A percentile compares a stretch with the other conserved stretches of the same genome.
These are phyloP conservation scores for Pterocarpus macrocarpus DNA, from an alignment of 306 rosid genomes.

Conservation along the genomic window DNA sequence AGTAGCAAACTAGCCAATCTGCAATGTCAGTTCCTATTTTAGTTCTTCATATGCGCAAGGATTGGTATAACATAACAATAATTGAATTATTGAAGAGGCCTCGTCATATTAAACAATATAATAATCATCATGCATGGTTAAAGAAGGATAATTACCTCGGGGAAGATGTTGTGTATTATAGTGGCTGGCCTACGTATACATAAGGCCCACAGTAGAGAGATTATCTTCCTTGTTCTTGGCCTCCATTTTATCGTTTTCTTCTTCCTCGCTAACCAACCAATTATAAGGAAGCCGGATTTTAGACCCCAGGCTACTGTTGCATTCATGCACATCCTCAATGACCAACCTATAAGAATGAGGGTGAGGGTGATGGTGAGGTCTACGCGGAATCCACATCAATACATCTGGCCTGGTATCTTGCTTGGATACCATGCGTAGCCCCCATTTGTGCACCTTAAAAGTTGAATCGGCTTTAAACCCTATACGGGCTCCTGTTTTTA, in stretches of 20 bases:
- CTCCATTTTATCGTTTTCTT: neutral
- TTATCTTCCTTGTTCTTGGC: neutral
- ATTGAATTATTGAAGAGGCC: no score
- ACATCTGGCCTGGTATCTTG: neutral
- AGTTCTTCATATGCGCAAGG: no score
- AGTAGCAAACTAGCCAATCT: no score
- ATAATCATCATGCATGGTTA: no score
- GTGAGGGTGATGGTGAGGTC: neutral
- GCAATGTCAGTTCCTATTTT: no score
- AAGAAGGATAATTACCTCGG: no score
- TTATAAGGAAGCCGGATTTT: neutral
- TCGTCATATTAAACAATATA: no score
- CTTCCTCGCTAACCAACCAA: constrained; percentile 4
- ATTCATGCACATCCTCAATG: no score
- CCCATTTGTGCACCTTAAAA: neutral
- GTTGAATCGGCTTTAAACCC: constrained; percentile 11
- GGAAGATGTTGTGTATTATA: no score
- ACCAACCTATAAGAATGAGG: constrained; percentile 18
- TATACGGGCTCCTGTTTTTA: neutral
- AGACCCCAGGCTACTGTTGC: neutral
- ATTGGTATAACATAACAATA: no score
- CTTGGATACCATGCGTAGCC: neutral
- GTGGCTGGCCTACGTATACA: neutral
- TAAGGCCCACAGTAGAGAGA: neutral
- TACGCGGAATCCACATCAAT: neutral